These are phyloP conservation scores for Paramyrothecium roridum DNA, from an alignment of 2,329 filamentous ascomycete species.

Conservation along the genomic window DNA sequence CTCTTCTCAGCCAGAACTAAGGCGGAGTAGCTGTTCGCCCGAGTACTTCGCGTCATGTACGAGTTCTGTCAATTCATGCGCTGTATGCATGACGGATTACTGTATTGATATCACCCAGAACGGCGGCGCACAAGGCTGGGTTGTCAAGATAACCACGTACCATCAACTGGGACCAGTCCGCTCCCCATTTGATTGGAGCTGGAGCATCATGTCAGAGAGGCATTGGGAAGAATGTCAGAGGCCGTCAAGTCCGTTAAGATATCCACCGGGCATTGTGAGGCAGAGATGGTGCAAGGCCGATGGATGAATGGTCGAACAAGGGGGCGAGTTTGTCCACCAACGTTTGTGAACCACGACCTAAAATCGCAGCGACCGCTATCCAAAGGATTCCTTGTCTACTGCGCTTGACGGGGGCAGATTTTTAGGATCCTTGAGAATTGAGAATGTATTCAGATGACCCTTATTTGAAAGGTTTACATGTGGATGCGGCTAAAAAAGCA, in stretches of 20 bases:
- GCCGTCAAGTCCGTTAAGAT: background rate
- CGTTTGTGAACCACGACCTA: too few relatives aligned
- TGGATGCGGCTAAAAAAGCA: too few relatives aligned
- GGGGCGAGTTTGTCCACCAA: background rate
- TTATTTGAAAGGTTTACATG: too few relatives aligned
- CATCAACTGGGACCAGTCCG: slow-evolving; percentile 7
- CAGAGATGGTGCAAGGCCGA: background rate
- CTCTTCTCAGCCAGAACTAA: background rate
- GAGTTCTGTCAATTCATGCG: slow-evolving; percentile 5
- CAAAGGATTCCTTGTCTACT: too few relatives aligned
- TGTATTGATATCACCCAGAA: slow-evolving; percentile 2
- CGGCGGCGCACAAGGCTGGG: slow-evolving; percentile 2
- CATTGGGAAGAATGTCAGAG: background rate
- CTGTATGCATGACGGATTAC: slow-evolving; percentile 8
- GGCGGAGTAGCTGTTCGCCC: background rate
- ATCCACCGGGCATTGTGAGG: background rate
- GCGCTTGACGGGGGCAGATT: too few relatives aligned
- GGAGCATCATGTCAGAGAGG: slow-evolving; percentile 1
- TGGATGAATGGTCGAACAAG: background rate
- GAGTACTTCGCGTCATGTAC: slow-evolving; percentile 1
- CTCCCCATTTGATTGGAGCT: slow-evolving; percentile 6
- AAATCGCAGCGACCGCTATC: too few relatives aligned
- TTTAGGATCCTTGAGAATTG: too few relatives aligned
- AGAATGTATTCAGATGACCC: too few relatives aligned
- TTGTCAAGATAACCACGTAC: slow-evolving; percentile 6